Evolutionary conservation across 108 stramenopile species (phyloP), one percentile per base, ranked within the genome.

Genomic region (Mediolabrus comicus): DNA sequence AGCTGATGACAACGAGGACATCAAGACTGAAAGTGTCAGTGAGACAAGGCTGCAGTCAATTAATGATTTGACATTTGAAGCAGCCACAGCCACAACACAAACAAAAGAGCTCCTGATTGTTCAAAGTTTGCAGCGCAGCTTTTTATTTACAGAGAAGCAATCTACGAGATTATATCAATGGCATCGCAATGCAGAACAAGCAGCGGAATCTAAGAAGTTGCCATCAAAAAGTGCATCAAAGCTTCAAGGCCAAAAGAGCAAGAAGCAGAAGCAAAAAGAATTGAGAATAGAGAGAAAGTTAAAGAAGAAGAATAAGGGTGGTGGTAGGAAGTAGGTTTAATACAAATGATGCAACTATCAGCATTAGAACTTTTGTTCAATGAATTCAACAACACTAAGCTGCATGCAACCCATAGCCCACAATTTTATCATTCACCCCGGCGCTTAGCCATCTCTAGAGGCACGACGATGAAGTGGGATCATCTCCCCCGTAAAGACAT

Each of bases 401-500:
- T 49, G 46, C 19, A 49, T 49, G n/a, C n/a, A n/a, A n/a, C n/a
- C n/a, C n/a, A n/a, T n/a, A n/a, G 22, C 9, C 46, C 46, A 49
- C 46, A 49, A 24, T 46, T 9, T 0, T 22, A 22, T 9, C 10
- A 1, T 9, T 24, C 7, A 33, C 7, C 33, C 33, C 33, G n/a
- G 1, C 1, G 5, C 22, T 49, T 0, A 49, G 22, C 3, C 22
- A 49, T 49, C 46, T 49, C 46, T 24, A 24, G 46, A 24, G 9
- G 22, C 5, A 22, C 19, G 7, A 38, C 6, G 36, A 22, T 49
- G 46, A 22, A 49, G 46, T 22, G 46, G 46, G 0, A 49, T 49
- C 46, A 49, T 49, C 69, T 95, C 91, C 16, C 94, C 94, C 0
- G 94, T 95, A 59, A 79, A 95, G 0, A 95, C 94, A 80, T 95